Evolutionary conservation across 2,329 filamentous ascomycete genomes (phyloP).

Genomic region (Penicillium italicum): DNA sequence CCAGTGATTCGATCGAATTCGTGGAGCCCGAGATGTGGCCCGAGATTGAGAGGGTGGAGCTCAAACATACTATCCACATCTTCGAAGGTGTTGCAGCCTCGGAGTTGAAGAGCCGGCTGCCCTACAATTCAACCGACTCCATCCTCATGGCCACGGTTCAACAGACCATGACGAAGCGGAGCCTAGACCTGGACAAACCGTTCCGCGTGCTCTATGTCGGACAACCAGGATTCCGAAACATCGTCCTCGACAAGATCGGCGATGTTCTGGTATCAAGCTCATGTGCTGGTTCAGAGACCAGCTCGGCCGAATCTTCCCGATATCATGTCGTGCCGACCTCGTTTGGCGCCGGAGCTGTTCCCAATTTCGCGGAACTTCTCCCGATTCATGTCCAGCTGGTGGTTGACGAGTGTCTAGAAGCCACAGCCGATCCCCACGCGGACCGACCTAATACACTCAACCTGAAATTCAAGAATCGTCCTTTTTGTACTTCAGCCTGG

Average conservation of each 20-base stretch:
- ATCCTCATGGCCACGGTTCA: constrained; percentile 41
- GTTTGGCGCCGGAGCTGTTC: constrained; percentile 43
- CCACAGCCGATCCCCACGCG: constrained; percentile 25
- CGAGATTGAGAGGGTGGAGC: constrained; percentile 38
- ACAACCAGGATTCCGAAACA: constrained; percentile 37
- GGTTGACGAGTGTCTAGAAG: constrained; percentile 46
- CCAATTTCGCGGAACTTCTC: constrained; percentile 49
- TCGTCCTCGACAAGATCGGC: constrained; percentile 47
- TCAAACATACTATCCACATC: constrained; percentile 43
- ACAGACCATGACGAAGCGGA: constrained; percentile 43
- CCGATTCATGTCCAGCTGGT: constrained; percentile 47
- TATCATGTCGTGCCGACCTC: constrained; percentile 50
- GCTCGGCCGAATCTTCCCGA: constrained; percentile 41
- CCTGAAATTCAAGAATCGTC: constrained; percentile 40
- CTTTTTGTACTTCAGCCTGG: constrained; percentile 38
- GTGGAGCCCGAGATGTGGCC: constrained; percentile 42
- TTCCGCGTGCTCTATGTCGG: constrained; percentile 47
- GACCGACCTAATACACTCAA: constrained; percentile 33
- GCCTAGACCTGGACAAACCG: constrained; percentile 41
- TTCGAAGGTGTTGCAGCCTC: constrained; percentile 32
- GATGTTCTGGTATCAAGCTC: constrained; percentile 46
- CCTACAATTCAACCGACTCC: constrained; percentile 28
- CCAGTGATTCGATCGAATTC: constrained; percentile 42
- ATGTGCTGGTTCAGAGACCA: constrained; percentile 30
- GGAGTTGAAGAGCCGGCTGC: constrained; percentile 29